Evolutionary conservation across 2,329 filamentous ascomycete species (phyloP), one percentile per base, ranked within the genome.

Genomic region (Thermochaetoides dissita): DNA sequence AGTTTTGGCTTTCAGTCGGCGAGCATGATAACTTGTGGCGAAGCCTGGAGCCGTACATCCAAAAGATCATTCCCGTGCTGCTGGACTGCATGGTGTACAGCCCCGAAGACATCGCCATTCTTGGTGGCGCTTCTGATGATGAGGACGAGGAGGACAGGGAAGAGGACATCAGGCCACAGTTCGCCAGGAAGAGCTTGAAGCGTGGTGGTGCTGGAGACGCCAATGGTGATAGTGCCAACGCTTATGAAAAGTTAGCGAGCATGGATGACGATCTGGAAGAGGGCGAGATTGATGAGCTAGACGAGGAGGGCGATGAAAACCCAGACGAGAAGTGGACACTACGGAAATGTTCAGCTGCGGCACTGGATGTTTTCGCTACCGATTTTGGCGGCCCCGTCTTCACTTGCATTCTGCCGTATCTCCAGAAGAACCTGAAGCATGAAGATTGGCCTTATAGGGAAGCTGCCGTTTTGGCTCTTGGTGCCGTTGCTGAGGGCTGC

Each of bases 81-180:
- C 72, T 98, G 7, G 79, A 91, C 51, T 93, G 85, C 58, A 98
- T 98, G 89, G 79, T 96, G 1, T 98, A 96, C 60, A 84, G 83
- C 54, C 85, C 91, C 49, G 91, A 98, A 52, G 91, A 96, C 51
- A 91, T 94, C 52, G 72, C 84, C 31, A 70, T 87, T 39, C 68
- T 96, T 7, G 87, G 88, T 47, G 83, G 79, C 8, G 86, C 86
- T 48, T 84, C 81, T 12, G 82, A 89, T 51, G 88, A 96, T 58
- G 91, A 91, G 36, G 87, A 96, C 10, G 74, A 86, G 47, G 89
- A 98, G 37, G 91, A 98, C 59, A 78, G 83, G 11, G 78, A 77
- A 36, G 77, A 98, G 61, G 91, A 98, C 54, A 84, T 98, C 56
- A 93, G 86, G 59, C 91, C 91, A 6, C 76, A 81, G 41, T 96